Evolutionary conservation across 2,329 filamentous ascomycete species (phyloP), one percentile per base, ranked within the genome.

Genomic region (Scedosporium dehoogii): DNA sequence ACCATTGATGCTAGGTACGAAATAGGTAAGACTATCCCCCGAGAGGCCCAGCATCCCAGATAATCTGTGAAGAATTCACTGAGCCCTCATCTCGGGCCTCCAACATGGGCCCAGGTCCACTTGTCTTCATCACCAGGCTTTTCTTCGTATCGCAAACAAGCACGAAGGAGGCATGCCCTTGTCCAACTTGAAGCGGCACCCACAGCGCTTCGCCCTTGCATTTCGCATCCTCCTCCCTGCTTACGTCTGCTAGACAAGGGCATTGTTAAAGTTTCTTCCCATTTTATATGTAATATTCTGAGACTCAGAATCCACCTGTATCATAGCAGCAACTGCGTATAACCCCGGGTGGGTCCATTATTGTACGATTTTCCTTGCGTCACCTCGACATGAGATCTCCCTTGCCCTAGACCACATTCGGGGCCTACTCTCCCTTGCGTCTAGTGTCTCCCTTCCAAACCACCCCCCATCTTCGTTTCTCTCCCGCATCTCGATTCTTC

Each of bases 281-380:
- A 14, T 4, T 23, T 27, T n/a, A 23, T n/a, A 23, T 6, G 12
- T 14, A n/a, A n/a, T n/a, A 14, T 25, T 55, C 21, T 14, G 21
- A 23, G 9, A 38, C 33, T 10, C 33, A 38, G 33, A 38, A 38
- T 38, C 33, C 33, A 38, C 10, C 33, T 38, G 33, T 12, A 38
- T 38, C 33, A 38, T 38, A 38, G 10, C 33, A 38, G 33, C 33
- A 38, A 9, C 33, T 18, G 23, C 5, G 33, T 33, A 53, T 18
- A 53, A 25, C 44, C 59, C 44, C 44, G 25, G n/a, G 59, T 60
- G 59, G 59, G 59, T 53, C 59, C 25, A 53, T 18, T 2, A 60
- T 62, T 25, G 60, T 42, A 46, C 51, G 60, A 62, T 62, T 58
- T 46, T 44, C 60, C 6, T 62, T 33, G 60, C 60, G 46, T 62